Evolutionary conservation across 2,329 filamentous ascomycete species (phyloP).

Genomic region (Penicillium brevicompactum): DNA sequence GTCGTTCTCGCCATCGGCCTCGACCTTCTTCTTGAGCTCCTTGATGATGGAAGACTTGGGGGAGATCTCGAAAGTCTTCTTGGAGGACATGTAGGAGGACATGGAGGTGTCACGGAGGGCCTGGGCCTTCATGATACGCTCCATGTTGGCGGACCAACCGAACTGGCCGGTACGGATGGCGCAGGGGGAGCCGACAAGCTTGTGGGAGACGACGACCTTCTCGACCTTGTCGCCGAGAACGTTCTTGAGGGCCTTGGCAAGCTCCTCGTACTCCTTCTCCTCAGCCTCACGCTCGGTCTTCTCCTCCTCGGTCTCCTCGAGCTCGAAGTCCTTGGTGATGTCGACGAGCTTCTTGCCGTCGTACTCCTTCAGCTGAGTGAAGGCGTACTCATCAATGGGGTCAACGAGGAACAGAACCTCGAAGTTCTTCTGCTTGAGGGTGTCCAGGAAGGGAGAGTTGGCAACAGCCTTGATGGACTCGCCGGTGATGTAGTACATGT

Average conservation of each 20-base stretch:
- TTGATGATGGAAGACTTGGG: conserved; percentile 96
- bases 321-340: conserved; percentile 99
- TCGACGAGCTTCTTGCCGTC: conserved; percentile 99
- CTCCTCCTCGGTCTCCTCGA: conserved; percentile 99
- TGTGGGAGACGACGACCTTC: conserved; percentile 99
- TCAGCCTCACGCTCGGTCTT: conserved; percentile 92
- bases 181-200: conserved; percentile 90
- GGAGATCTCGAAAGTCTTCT: conserved; percentile 99
- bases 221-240: conserved; percentile 98
- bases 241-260: conserved; percentile 98
- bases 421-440: conserved; percentile 98
- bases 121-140: conserved; percentile 99
- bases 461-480: conserved; percentile 97
- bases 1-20: conserved; percentile 96
- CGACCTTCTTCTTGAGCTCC: conserved; percentile 99
- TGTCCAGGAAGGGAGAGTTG: conserved; percentile 98
- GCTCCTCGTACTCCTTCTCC: conserved; percentile 96
- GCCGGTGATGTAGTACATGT: conserved; percentile 99
- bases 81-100: conserved; percentile 99
- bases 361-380: conserved; percentile 99
- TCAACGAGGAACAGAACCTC: conserved; percentile 99
- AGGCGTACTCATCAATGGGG: conserved; percentile 98
- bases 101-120: conserved; percentile 99
- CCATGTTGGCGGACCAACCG: conserved; percentile 99
- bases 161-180: conserved; percentile 99